Base-by-base conservation (phyloP, 2,329 filamentous ascomycete species). In the Hypoxylon sp. region DNA sequence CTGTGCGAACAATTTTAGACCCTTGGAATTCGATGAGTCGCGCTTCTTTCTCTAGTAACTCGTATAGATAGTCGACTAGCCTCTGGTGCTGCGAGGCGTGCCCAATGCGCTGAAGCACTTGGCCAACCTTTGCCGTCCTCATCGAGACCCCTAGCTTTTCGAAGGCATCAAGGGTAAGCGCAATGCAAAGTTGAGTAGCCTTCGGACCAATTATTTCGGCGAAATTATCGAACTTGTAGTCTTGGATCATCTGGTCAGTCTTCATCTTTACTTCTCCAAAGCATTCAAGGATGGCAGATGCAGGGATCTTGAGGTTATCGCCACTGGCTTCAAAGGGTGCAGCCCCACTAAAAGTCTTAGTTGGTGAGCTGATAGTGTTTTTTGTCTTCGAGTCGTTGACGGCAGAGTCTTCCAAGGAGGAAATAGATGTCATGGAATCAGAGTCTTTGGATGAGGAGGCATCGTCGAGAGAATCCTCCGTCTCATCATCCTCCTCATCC, bases 31-130 rank as follows among this genome's bases (percentile, higher is more conserved):
- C 70, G 14, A 82, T 70, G 4, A 81, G 59, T 1, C 75, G 72
- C 6, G 75, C 75, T 40, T 78, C 78, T 2, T 35, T 53, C 44
- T 75, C 76, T 0, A 83, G 70, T 14, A 81, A 69, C 1, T 64
- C 51, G 61, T 81, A 81, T 2, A 82, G 63, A 46, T 77, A 79
- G 0, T 77, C 68, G 10, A 79, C 71, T 6, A 82, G 65, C 11
- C 73, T 72, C 1, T 64, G 31, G 60, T 81, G 79, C 48, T 77
- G 64, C 0, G 76, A 64, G 2, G 71, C 61, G 51, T 76, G 72
- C 0, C 61, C 37, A 10, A 81, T 74, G 0, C 76, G 73, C 1
- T 65, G 27, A 0, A 79, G 70, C 6, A 20, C 50, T 58, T 77
- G 64, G 27, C 79, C 77, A 3, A 76, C 30, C 2, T 33, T 46